Percentiles rank a stretch among this genome's conserved stretches.
These are phyloP conservation scores for Sextonia rubra DNA, from an alignment of 164 flowering plant species.

Conservation along the genomic window DNA sequence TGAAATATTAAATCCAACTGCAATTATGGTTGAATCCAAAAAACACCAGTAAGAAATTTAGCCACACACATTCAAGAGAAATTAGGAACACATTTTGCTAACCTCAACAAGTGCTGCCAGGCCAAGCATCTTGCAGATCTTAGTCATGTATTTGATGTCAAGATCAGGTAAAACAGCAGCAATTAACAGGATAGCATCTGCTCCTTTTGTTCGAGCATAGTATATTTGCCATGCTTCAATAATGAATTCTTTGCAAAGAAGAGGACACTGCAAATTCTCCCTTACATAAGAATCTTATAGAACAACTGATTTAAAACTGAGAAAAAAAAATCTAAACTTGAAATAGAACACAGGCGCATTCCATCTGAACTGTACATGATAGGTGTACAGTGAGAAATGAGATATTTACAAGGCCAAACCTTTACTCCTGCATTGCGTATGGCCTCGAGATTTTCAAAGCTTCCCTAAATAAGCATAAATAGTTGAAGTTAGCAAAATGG, in stretches of 20 bases:
- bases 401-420: constrained; percentile 36
- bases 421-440: constrained; percentile 83
- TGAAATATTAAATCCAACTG: too few species aligned
- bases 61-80: too few species aligned
- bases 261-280: constrained; percentile 73
- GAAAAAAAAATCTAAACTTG: not conserved
- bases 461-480: constrained; percentile 48
- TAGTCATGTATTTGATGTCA: constrained; percentile 79
- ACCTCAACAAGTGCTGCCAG: constrained; percentile 94
- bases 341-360: not conserved
- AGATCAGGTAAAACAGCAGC: constrained; percentile 91
- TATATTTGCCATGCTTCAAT: constrained; percentile 95
- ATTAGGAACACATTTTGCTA: constrained; percentile 5
- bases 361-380: not conserved
- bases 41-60: too few species aligned
- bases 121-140: constrained; percentile 85
- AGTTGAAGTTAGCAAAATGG: not conserved
- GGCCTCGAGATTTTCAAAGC: constrained; percentile 84
- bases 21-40: too few species aligned
- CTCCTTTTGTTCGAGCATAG: constrained; percentile 92
- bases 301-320: too few species aligned
- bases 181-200: constrained; percentile 95
- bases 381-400: not conserved
- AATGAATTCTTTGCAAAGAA: constrained; percentile 93
- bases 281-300: constrained; percentile 12